Evolutionary conservation across 106 monocot genomes (phyloP).

Genomic region (Phalaenopsis equestris): DNA sequence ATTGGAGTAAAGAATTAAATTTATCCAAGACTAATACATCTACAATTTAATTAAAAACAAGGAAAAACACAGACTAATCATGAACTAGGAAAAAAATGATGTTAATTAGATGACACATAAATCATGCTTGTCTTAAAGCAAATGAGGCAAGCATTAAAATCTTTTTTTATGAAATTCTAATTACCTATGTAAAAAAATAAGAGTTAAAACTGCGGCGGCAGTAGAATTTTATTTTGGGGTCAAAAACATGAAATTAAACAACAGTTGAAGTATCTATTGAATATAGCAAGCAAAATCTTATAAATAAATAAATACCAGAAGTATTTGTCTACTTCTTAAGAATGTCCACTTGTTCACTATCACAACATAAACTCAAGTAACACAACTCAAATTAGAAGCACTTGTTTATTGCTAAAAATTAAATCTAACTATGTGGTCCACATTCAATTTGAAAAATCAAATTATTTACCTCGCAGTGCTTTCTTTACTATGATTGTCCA

Average conservation of each 20-base stretch:
- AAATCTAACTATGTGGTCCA: no score
- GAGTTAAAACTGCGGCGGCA: not conserved
- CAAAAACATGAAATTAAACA: no score
- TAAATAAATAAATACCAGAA: not conserved
- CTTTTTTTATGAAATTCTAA: not conserved
- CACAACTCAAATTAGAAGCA: not conserved
- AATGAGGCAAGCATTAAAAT: not conserved
- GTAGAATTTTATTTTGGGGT: not conserved
- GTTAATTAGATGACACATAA: not conserved
- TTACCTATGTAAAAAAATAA: not conserved
- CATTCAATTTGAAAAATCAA: not conserved
- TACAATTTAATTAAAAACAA: not conserved
- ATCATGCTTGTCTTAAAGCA: not conserved
- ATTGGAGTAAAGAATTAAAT: no score
- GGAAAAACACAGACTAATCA: not conserved
- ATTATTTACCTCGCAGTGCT: constrained; percentile 46
- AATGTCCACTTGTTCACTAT: not conserved
- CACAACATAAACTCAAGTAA: not conserved
- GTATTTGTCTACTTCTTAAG: not conserved
- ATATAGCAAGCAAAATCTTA: no score
- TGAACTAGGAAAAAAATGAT: not conserved
- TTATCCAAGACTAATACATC: no score
- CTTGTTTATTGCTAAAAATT: not conserved
- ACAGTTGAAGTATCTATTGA: no score
- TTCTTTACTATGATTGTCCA: constrained; percentile 57